phyloP scores from a whole-genome alignment of 2,329 filamentous ascomycete species.

The Teratosphaeria viscida region DNA sequence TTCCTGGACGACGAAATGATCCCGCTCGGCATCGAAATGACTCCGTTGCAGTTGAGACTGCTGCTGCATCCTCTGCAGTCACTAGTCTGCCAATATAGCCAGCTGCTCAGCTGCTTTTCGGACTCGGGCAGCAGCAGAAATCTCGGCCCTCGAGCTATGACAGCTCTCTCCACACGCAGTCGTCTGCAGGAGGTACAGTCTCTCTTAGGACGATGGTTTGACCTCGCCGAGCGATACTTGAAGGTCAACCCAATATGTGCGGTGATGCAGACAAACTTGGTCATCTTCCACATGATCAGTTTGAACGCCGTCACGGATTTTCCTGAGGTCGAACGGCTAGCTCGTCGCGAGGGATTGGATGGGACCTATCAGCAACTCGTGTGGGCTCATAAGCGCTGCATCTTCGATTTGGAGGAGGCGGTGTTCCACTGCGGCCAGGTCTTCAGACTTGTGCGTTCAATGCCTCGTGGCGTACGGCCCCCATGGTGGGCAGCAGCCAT shows the following conservation, averaged over 20 bases:
- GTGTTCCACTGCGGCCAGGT: slow-evolving; percentile 60
- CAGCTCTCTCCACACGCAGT: slow-evolving; percentile 49
- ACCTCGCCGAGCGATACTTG: slow-evolving; percentile 47
- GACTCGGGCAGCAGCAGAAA: slow-evolving; percentile 41
- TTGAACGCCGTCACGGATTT: slow-evolving; percentile 60
- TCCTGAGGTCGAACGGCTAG: slow-evolving; percentile 55
- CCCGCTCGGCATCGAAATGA: slow-evolving; percentile 40
- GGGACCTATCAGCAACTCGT: slow-evolving; percentile 44
- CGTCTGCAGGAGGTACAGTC: slow-evolving; percentile 55
- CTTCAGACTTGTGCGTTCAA: slow-evolving; percentile 48
- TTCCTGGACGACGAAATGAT: slow-evolving; percentile 56
- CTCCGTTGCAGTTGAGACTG: slow-evolving; percentile 52
- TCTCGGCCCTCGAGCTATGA: slow-evolving; percentile 38
- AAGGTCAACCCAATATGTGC: slow-evolving; percentile 48
- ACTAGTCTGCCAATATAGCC: slow-evolving; percentile 53
- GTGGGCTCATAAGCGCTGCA: slow-evolving; percentile 51
- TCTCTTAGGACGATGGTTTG: slow-evolving; percentile 56
- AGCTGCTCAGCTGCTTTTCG: slow-evolving; percentile 56
- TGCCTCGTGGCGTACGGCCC: slow-evolving; percentile 51
- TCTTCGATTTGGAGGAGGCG: slow-evolving; percentile 53
- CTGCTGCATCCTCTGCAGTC: slow-evolving; percentile 59
- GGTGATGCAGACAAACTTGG: slow-evolving; percentile 53
- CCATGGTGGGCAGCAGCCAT: slow-evolving; percentile 63
- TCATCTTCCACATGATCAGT: slow-evolving; percentile 61
- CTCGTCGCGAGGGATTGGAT: slow-evolving; percentile 50